phyloP scores from a whole-genome alignment of 805 yeast genomes.

The Yarrowia porcina region DNA sequence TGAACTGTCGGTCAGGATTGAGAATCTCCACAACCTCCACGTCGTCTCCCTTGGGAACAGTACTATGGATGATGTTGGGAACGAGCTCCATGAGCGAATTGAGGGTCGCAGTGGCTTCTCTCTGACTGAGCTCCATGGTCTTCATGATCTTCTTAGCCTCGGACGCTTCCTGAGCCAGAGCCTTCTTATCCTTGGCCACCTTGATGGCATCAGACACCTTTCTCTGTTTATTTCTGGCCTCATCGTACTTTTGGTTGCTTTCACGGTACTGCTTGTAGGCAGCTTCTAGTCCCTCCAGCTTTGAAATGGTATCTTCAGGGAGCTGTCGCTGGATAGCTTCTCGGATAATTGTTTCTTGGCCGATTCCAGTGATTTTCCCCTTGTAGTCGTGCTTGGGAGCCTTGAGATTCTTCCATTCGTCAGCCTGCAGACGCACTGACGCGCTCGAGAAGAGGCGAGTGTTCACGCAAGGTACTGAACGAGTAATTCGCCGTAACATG shows the following conservation, averaged over 20 bases:
- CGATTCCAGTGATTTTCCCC: background rate
- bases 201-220: slow-evolving; percentile 2
- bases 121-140: background rate
- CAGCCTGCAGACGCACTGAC: background rate
- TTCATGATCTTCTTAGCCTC: background rate
- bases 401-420: background rate
- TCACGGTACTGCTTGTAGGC: background rate
- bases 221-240: background rate
- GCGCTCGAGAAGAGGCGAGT: background rate
- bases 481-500: slow-evolving; percentile 6
- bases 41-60: slow-evolving; percentile 11
- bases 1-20: slow-evolving; percentile 4
- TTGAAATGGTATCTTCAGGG: background rate
- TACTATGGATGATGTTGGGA: slow-evolving; percentile 9
- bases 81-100: slow-evolving; percentile 17
- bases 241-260: background rate
- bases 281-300: background rate
- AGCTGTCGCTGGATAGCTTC: slow-evolving; percentile 17
- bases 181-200: slow-evolving; percentile 3
- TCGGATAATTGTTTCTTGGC: background rate
- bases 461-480: background rate
- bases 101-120: background rate
- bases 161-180: slow-evolving; percentile 1
- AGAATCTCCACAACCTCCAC: slow-evolving; percentile 18
- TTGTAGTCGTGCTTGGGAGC: slow-evolving; percentile 24